Base-by-base conservation (phyloP, 2,329 filamentous ascomycete genomes). In the Ascomycota sp. region DNA sequence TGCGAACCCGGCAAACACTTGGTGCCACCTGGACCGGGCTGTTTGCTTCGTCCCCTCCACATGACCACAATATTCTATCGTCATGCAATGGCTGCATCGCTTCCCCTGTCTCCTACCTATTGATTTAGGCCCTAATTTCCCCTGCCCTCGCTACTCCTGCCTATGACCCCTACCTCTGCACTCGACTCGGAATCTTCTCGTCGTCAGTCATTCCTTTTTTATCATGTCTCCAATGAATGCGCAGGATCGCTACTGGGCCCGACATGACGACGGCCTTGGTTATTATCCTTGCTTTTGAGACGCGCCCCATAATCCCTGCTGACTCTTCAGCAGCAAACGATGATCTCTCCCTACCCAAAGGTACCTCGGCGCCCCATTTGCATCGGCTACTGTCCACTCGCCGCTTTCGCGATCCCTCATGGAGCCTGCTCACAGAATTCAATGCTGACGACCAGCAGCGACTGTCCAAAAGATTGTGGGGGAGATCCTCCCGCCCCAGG, bases 381-480 rank as follows among this genome's bases (percentile, higher is more conserved):
- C n/a, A n/a, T n/a, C n/a, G n/a, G n/a, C n/a, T n/a, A n/a, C n/a
- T n/a, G n/a, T n/a, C n/a, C n/a, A n/a, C n/a, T n/a, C n/a, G n/a
- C n/a, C n/a, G n/a, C n/a, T n/a, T n/a, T n/a, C n/a, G n/a, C n/a
- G n/a, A n/a, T n/a, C n/a, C n/a, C n/a, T n/a, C 2, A 4, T 27
- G 8, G 9, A 20, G 23, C 23, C 13, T 25, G 8, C 19, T 22
- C 8, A 7, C 9, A 8, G 3, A 22, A 15, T 17, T 5, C 8
- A 4, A 24, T 6, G 11, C 50, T 58, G 33, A 56, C 39, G n/a
- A 4, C 0, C 4, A 10, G 24, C 34, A 73, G 70, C 71, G 23
- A 76, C 71, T 5, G 71, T 76, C n/a, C 70, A 75, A 44, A 76
- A 76, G 56, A 98, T 98, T 40, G 86, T 98, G 42, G 76, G 76